Percentiles rank a stretch among this genome's conserved stretches.
Conservation (phyloP, 148 eudicot species). For the Persicaria tinctoria region DNA sequence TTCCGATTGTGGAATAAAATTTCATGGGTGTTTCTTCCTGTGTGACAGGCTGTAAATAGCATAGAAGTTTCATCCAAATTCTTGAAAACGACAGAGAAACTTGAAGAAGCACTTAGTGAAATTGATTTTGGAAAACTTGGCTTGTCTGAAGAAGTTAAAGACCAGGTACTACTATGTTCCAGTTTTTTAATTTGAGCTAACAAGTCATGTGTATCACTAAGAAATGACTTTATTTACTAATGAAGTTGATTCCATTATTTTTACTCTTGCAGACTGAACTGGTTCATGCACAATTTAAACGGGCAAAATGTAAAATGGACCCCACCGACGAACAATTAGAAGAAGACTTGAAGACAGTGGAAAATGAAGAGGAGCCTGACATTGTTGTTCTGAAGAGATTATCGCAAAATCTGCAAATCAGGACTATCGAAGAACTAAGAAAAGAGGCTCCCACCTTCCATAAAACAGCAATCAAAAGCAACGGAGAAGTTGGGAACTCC, state of each 20-base stretch:
- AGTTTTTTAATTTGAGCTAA: neutral
- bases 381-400: constrained; percentile 52
- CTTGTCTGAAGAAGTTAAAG: constrained; percentile 73
- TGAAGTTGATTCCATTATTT: neutral
- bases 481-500: constrained; percentile 51
- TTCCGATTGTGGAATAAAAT: no score
- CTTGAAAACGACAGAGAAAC: constrained; percentile 46
- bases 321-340: constrained; percentile 57
- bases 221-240: neutral
- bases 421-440: constrained; percentile 64
- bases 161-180: constrained; percentile 58
- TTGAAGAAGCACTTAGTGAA: constrained; percentile 67
- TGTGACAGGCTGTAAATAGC: constrained; percentile 63
- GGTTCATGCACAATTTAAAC: constrained; percentile 64
- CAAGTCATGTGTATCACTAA: neutral
- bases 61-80: constrained; percentile 52
- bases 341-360: constrained; percentile 49
- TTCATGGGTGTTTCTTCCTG: constrained; percentile 2
- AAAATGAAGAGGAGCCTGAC: constrained; percentile 58
- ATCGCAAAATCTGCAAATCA: constrained; percentile 57
- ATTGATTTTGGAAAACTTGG: constrained; percentile 47
- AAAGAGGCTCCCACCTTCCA: constrained; percentile 67
- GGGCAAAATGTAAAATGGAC: constrained; percentile 65
- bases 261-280: constrained; percentile 50
- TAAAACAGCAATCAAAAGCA: constrained; percentile 54